Percentiles rank a stretch among this genome's conserved stretches.
These are phyloP conservation scores for Fusarium pseudoanthophilum DNA, from an alignment of 2,329 filamentous ascomycete species.

Conservation along the genomic window DNA sequence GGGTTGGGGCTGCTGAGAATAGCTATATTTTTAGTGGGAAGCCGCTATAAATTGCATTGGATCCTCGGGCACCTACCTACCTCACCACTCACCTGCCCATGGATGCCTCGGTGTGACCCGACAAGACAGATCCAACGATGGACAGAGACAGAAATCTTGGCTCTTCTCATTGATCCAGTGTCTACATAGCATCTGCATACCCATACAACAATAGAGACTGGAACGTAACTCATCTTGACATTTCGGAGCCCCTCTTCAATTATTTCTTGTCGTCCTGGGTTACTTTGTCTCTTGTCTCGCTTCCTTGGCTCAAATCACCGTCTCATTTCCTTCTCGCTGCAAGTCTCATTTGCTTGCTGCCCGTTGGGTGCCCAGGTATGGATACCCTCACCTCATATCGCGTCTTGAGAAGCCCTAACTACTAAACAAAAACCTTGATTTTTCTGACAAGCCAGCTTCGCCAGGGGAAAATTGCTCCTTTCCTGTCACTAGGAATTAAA, in stretches of 20 bases:
- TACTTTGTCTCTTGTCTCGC: conserved; percentile 30
- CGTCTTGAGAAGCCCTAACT: conserved; percentile 6
- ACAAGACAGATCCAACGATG: not conserved
- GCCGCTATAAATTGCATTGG: conserved; percentile 23
- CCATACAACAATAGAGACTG: conserved; percentile 21
- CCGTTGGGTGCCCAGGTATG: conserved; percentile 37
- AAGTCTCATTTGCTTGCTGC: conserved; percentile 39
- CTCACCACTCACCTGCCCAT: not conserved
- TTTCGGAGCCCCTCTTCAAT: conserved; percentile 11
- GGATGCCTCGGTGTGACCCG: not conserved
- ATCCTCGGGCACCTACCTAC: not conserved
- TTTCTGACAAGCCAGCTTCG: conserved; percentile 7
- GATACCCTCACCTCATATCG: conserved; percentile 29
- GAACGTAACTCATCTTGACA: conserved; percentile 25
- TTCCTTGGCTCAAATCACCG: conserved; percentile 30
- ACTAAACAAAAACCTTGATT: not conserved
- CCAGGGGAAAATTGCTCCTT: conserved; percentile 2
- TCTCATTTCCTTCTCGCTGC: conserved; percentile 31
- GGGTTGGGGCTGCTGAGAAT: conserved; percentile 29
- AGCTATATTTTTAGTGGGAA: conserved; percentile 19
- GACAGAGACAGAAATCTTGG: conserved; percentile 10
- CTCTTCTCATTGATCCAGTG: conserved; percentile 1
- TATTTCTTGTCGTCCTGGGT: conserved; percentile 28
- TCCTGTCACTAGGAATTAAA: conserved; percentile 1
- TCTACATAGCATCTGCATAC: not conserved